Base-by-base conservation (phyloP, 1,284 basidiomycete species). In the Ceratobasidium sp. region DNA sequence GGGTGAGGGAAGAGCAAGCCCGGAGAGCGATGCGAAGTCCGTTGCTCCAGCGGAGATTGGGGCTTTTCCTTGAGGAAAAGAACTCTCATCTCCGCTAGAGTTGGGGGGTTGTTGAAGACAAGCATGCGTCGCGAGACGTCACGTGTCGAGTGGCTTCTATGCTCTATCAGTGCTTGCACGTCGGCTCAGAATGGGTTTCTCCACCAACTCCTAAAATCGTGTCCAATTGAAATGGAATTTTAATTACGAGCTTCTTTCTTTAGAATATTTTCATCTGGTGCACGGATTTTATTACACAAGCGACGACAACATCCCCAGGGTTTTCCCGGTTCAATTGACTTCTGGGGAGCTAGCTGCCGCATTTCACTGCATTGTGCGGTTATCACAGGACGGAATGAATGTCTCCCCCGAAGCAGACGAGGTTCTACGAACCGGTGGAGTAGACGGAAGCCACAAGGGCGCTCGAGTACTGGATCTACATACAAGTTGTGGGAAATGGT, bases 401-500 rank as follows among this genome's bases (percentile, higher is more conserved):
- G 40, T 70, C 6, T 54, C 68, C 6, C 13, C 68, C 9, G 54
- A 29, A 17, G 68, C 37, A 40, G 52, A 70, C 37, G 37, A 43
- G 7, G 22, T 70, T 25, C 51, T 70, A 13, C 32, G 15, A 25
- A 7, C 19, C 25, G 68, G 68, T 9, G 68, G 68, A 19, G 43
- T 70, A 22, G 54, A 70, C 29, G 52, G 37, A 13, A 61, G 15
- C 19, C n/a, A 37, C 19, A 46, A 2, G 32, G 68, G 68, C 7
- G 68, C 54, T 9, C n/a, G 54, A 17, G 68, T 70, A 5, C 22
- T 70, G 15, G 54, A 70, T 46, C 37, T 70, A 8, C 17, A 22
- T 1, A 70, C 68, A 5, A 59, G 43, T 17, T 22, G 68, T 54
- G 68, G 68, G n/a, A 25, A 40, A 19, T 70, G 68, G 68, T 70